Percentiles rank a stretch among this genome's conserved stretches.
These are phyloP conservation scores for Pseudogymnoascus sp. DNA, from an alignment of 2,329 filamentous ascomycete species.

Conservation along the genomic window DNA sequence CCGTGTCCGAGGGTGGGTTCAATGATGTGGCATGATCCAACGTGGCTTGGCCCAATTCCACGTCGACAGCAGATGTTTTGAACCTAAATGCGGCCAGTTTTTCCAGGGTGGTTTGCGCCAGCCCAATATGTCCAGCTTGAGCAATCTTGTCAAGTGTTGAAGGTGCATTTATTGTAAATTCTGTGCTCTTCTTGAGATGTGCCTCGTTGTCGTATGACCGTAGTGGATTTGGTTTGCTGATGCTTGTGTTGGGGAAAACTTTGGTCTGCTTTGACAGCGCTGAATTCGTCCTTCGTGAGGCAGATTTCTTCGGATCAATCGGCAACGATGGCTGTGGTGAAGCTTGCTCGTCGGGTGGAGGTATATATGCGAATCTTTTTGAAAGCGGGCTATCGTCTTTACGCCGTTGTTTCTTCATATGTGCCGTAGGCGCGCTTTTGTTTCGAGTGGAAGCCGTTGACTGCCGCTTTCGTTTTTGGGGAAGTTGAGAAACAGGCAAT, in stretches of 20 bases:
- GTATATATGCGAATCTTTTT: neutral
- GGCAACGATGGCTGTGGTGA: neutral
- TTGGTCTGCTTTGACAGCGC: conserved; percentile 12
- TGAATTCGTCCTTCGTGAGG: conserved; percentile 9
- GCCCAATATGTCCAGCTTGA: conserved; percentile 14
- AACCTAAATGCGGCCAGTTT: conserved; percentile 20
- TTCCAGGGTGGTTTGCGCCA: conserved; percentile 23
- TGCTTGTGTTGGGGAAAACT: conserved; percentile 17
- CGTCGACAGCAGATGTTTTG: neutral
- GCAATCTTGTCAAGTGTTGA: conserved; percentile 19
- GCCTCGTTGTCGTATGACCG: neutral
- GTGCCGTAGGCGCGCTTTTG: neutral
- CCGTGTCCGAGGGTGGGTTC: neutral
- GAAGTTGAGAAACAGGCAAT: neutral
- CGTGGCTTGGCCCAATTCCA: neutral
- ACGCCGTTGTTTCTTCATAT: neutral
- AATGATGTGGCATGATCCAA: neutral
- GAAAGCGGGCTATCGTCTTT: conserved; percentile 1
- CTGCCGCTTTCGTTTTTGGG: conserved; percentile 12
- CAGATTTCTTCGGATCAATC: conserved; percentile 13
- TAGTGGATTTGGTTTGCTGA: conserved; percentile 20
- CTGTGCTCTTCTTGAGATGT: neutral
- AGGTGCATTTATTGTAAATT: conserved; percentile 8
- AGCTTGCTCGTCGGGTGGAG: neutral
- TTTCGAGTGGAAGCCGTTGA: neutral